A percentile compares a stretch with the other conserved stretches of the same genome.
Evolutionary conservation across 352 stramenopile genomes (phyloP).

Genomic region (Pythium dissotocum): DNA sequence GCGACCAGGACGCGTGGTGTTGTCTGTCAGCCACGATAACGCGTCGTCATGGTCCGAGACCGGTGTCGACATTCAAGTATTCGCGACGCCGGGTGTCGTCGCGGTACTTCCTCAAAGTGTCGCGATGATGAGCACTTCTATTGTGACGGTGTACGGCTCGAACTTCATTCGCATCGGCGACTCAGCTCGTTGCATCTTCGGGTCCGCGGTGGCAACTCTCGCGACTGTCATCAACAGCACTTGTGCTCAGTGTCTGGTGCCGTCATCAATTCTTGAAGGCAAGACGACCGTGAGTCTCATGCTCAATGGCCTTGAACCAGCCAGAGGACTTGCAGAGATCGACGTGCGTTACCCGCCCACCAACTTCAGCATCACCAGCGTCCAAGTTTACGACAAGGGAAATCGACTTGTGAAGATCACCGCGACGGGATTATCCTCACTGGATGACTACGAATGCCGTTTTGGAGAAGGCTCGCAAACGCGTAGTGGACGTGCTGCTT

Average conservation of each 20-base stretch:
- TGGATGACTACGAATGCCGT: slow-evolving; percentile 24
- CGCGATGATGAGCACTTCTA: slow-evolving; percentile 15
- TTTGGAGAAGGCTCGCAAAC: slow-evolving; percentile 4
- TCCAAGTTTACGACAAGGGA: background rate
- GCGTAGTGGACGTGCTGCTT: background rate
- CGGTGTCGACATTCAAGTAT: background rate
- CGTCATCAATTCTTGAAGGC: slow-evolving; percentile 5
- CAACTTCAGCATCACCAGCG: slow-evolving; percentile 11
- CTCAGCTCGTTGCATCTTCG: slow-evolving; percentile 22
- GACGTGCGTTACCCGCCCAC: slow-evolving; percentile 18
- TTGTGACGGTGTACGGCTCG: slow-evolving; percentile 25
- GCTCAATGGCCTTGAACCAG: slow-evolving; percentile 25
- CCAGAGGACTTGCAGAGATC: background rate
- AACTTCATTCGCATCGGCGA: slow-evolving; percentile 18
- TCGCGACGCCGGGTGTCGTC: slow-evolving; percentile 18
- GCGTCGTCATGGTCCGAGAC: slow-evolving; percentile 18
- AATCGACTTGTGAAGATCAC: background rate
- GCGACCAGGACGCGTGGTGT: slow-evolving; percentile 5
- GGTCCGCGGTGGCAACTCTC: slow-evolving; percentile 8
- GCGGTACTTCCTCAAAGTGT: slow-evolving; percentile 15
- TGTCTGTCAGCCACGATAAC: slow-evolving; percentile 25
- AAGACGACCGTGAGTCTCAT: slow-evolving; percentile 12
- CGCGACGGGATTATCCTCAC: slow-evolving; percentile 5
- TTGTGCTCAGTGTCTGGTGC: slow-evolving; percentile 24
- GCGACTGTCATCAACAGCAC: slow-evolving; percentile 23